Evolutionary conservation across 2,329 filamentous ascomycete genomes (phyloP).

Genomic region (Helotiales sp.): DNA sequence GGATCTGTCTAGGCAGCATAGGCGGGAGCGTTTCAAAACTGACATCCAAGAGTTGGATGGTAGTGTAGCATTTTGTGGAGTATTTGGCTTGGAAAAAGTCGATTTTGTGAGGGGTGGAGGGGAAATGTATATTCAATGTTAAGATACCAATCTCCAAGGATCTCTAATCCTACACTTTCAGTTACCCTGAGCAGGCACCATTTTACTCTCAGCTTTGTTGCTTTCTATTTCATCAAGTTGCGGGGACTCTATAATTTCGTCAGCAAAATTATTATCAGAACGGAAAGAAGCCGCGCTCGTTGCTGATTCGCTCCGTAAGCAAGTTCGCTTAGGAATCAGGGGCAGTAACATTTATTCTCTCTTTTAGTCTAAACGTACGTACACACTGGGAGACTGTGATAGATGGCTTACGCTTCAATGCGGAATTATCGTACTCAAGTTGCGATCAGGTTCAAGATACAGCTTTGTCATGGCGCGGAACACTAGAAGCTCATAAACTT

Average conservation of each 20-base stretch:
- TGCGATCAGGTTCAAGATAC: background rate
- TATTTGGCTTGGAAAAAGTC: constrained; percentile 5
- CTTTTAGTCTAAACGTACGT: background rate
- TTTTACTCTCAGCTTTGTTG: background rate
- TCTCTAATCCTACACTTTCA: background rate
- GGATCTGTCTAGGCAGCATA: background rate
- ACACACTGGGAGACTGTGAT: too few relatives aligned
- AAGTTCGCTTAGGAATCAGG: background rate
- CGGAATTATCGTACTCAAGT: background rate
- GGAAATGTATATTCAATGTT: background rate
- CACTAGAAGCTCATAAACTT: background rate
- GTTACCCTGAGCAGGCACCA: too few relatives aligned
- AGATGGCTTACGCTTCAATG: too few relatives aligned
- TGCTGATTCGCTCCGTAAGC: background rate
- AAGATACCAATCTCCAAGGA: background rate
- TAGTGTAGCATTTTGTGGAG: constrained; percentile 7
- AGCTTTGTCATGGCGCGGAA: background rate
- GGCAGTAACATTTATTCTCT: background rate
- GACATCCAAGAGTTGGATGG: background rate
- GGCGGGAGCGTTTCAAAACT: background rate
- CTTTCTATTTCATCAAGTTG: background rate
- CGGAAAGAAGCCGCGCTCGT: background rate
- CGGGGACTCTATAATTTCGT: background rate
- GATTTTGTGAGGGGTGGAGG: too few relatives aligned
- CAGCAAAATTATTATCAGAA: too few relatives aligned